Evolutionary conservation across 2,329 filamentous ascomycete species (phyloP).

Genomic region (Diaporthe ampelina): DNA sequence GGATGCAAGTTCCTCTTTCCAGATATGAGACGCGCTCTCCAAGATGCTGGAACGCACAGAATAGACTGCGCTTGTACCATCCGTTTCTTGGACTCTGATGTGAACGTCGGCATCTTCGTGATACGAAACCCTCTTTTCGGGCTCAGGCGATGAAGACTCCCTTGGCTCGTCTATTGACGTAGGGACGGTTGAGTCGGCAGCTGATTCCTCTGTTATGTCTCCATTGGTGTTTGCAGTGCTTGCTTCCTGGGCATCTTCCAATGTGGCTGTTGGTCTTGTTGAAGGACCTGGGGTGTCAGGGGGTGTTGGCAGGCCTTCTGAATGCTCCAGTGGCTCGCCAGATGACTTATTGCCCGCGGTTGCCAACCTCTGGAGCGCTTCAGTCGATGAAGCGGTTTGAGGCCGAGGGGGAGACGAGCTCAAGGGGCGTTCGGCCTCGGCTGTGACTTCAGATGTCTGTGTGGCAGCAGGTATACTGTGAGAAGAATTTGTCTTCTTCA

Average conservation of each 20-base stretch:
- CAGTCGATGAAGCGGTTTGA: slow-evolving; percentile 17
- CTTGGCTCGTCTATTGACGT: slow-evolving; percentile 30
- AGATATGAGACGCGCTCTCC: slow-evolving; percentile 42
- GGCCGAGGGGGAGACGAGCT: slow-evolving; percentile 32
- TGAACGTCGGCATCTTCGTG: slow-evolving; percentile 44
- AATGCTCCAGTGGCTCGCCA: background rate
- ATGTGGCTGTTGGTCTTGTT: background rate
- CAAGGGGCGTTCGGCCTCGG: slow-evolving; percentile 33
- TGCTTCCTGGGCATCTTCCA: background rate
- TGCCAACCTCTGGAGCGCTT: slow-evolving; percentile 28
- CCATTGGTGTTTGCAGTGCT: background rate
- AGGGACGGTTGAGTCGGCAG: background rate
- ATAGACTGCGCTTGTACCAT: slow-evolving; percentile 36
- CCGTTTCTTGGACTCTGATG: slow-evolving; percentile 39
- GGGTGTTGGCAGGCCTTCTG: slow-evolving; percentile 38
- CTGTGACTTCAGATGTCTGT: slow-evolving; percentile 37
- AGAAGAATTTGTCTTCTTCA: slow-evolving; percentile 35
- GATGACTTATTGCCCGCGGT: slow-evolving; percentile 4
- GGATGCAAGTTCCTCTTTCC: slow-evolving; percentile 36
- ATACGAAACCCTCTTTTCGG: slow-evolving; percentile 38
- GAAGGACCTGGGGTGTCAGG: slow-evolving; percentile 39
- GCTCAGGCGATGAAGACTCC: background rate
- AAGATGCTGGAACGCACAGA: slow-evolving; percentile 42
- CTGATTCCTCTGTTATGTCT: background rate
- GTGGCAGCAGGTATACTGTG: slow-evolving; percentile 35